Evolutionary conservation across 805 yeast species (phyloP).

Genomic region (Candida dajiaensis): DNA sequence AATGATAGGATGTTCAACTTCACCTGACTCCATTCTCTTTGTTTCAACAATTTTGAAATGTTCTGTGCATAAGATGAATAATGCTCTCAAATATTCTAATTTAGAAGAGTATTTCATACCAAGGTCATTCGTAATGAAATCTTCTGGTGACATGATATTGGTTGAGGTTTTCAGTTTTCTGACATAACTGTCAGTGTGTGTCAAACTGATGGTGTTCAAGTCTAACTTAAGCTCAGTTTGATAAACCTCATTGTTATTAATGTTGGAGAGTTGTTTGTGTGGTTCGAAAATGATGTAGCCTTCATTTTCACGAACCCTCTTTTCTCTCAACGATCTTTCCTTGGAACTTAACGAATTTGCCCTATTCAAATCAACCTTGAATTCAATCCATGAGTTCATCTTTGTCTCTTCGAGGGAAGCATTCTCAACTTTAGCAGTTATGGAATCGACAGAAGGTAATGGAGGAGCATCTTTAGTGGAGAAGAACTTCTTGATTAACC

Average conservation of each 20-base stretch:
- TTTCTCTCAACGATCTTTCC: slow-evolving; percentile 68
- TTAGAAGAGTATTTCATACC: slow-evolving; percentile 46
- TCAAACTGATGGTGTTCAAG: slow-evolving; percentile 27
- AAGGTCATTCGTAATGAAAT: slow-evolving; percentile 47
- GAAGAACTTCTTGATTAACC: slow-evolving; percentile 28
- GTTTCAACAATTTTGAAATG: slow-evolving; percentile 41
- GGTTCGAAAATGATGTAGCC: slow-evolving; percentile 63
- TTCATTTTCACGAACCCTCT: slow-evolving; percentile 53
- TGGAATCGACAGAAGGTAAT: slow-evolving; percentile 18
- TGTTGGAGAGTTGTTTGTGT: slow-evolving; percentile 36
- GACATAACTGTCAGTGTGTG: slow-evolving; percentile 39
- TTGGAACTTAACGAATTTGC: slow-evolving; percentile 60
- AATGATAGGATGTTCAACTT: slow-evolving; percentile 28
- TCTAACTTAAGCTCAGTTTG: slow-evolving; percentile 25
- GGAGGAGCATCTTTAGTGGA: slow-evolving; percentile 25
- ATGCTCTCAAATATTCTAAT: slow-evolving; percentile 58
- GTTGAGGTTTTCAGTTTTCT: slow-evolving; percentile 28
- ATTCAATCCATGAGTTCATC: slow-evolving; percentile 44
- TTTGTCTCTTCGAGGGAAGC: slow-evolving; percentile 31
- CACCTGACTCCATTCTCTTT: slow-evolving; percentile 1
- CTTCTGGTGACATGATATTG: slow-evolving; percentile 42
- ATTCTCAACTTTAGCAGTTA: slow-evolving; percentile 16
- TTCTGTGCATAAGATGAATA: slow-evolving; percentile 56
- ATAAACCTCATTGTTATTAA: slow-evolving; percentile 44
- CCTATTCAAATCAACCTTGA: slow-evolving; percentile 59